These are phyloP conservation scores for Thymus mandschuricus DNA, from an alignment of 257 asterid species.

Conservation along the genomic window DNA sequence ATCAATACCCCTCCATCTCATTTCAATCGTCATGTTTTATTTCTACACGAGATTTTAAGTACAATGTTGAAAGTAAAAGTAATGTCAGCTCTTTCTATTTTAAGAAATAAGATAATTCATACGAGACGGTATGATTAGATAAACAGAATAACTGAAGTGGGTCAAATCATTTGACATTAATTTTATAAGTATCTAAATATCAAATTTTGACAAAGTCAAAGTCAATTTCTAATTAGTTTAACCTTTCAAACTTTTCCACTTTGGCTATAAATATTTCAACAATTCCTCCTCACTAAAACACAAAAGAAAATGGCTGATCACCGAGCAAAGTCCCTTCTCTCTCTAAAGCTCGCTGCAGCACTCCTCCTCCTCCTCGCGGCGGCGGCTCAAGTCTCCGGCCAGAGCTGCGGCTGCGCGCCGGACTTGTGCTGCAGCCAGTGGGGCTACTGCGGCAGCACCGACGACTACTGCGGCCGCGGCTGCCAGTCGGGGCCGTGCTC, in stretches of 20 bases:
- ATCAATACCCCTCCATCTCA: not conserved
- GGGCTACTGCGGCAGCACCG: slow-evolving; percentile 26
- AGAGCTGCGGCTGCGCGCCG: slow-evolving; percentile 27
- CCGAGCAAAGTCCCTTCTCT: not conserved
- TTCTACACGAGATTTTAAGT: too few species aligned
- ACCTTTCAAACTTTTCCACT: not conserved
- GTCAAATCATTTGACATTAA: too few species aligned
- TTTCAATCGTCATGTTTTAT: too few species aligned
- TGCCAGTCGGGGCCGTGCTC: slow-evolving; percentile 33
- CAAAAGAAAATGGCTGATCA: not conserved
- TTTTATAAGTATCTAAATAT: not conserved
- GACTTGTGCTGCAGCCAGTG: slow-evolving; percentile 30
- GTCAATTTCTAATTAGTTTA: not conserved
- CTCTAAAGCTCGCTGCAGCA: not conserved
- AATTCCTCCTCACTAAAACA: not conserved
- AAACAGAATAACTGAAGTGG: too few species aligned
- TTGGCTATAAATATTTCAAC: not conserved
- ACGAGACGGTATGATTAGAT: too few species aligned
- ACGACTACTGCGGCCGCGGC: slow-evolving; percentile 28
- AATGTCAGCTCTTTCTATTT: too few species aligned
- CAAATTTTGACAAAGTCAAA: slow-evolving; percentile 20
- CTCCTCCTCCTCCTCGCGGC: slow-evolving; percentile 17
- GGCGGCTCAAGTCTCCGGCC: slow-evolving; percentile 22
- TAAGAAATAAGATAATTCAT: too few species aligned
- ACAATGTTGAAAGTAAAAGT: too few species aligned